A percentile compares a stretch with the other conserved stretches of the same genome.
Conservation (phyloP, 129 eudicot species). For the Artemisia tridentata region DNA sequence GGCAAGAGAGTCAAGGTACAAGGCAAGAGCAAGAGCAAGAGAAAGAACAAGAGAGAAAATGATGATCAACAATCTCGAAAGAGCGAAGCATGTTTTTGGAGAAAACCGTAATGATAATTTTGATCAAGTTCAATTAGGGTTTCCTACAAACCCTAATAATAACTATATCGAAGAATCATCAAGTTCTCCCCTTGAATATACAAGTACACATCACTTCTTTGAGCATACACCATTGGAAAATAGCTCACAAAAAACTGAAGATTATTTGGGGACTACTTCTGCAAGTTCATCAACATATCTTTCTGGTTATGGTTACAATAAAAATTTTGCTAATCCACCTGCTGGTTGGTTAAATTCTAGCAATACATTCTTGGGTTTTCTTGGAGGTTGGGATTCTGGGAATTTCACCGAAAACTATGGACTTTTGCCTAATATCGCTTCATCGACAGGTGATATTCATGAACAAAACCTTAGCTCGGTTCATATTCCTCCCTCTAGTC, state of each 20-base stretch:
- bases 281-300: slow-evolving; percentile 22
- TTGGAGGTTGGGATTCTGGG: slow-evolving; percentile 40
- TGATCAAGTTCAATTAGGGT: slow-evolving; percentile 33
- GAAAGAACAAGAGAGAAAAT: slow-evolving; percentile 50
- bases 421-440: slow-evolving; percentile 21
- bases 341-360: slow-evolving; percentile 38
- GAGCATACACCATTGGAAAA: slow-evolving; percentile 25
- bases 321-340: slow-evolving; percentile 27
- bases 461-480: slow-evolving; percentile 28
- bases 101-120: slow-evolving; percentile 28
- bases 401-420: slow-evolving; percentile 32
- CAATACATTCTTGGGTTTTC: slow-evolving; percentile 26
- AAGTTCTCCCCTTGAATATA: slow-evolving; percentile 28
- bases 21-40: slow-evolving; percentile 64
- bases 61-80: slow-evolving; percentile 28
- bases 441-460: slow-evolving; percentile 29
- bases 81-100: slow-evolving; percentile 13
- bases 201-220: slow-evolving; percentile 30
- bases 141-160: slow-evolving; percentile 40
- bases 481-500: slow-evolving; percentile 20
- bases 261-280: slow-evolving; percentile 23
- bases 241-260: slow-evolving; percentile 28
- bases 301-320: slow-evolving; percentile 24
- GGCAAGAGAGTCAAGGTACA: slow-evolving; percentile 39
- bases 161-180: slow-evolving; percentile 26